Conservation (phyloP, 2,329 filamentous ascomycete species). For the Trichophyton benhamiae region DNA sequence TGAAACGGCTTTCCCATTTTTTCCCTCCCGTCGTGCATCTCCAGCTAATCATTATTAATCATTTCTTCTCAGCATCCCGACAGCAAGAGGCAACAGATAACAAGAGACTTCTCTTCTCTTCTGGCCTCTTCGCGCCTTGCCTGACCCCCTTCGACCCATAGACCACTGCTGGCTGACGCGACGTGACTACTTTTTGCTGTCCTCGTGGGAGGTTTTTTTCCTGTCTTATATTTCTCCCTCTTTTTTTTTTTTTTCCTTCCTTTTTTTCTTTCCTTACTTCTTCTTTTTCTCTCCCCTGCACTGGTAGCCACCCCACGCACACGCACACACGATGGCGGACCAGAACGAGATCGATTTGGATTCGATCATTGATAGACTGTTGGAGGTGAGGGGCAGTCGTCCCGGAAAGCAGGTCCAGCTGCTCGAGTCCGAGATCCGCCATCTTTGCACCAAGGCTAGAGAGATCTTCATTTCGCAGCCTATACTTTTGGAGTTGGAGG, state of each 20-base stretch:
- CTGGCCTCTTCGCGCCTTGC: neutral
- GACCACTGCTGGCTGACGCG: neutral
- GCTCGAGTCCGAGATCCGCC: slow-evolving; percentile 90
- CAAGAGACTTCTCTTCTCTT: neutral
- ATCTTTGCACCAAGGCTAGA: slow-evolving; percentile 92
- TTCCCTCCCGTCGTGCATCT: neutral
- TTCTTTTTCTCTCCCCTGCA: slow-evolving; percentile 15
- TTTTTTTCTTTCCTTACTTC: slow-evolving; percentile 18
- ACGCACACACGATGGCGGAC: slow-evolving; percentile 48
- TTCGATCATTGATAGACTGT: slow-evolving; percentile 95
- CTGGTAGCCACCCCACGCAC: slow-evolving; percentile 11
- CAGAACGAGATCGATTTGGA: slow-evolving; percentile 91
- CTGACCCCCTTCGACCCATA: neutral
- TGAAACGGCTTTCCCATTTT: neutral
- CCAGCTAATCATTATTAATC: neutral
- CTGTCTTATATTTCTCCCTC: slow-evolving; percentile 20
- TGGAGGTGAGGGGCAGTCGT: slow-evolving; percentile 94
- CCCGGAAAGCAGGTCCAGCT: slow-evolving; percentile 98
- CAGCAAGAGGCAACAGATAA: neutral
- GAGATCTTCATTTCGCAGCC: slow-evolving; percentile 99
- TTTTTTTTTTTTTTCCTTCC: slow-evolving; percentile 14
- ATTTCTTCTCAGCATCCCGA: neutral
- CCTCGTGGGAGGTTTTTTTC: slow-evolving; percentile 9
- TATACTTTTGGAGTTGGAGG: slow-evolving; percentile 92
- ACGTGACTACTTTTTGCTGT: neutral